Base-by-base conservation (phyloP, 2,329 filamentous ascomycete genomes). In the Teratosphaeria gauchensis region DNA sequence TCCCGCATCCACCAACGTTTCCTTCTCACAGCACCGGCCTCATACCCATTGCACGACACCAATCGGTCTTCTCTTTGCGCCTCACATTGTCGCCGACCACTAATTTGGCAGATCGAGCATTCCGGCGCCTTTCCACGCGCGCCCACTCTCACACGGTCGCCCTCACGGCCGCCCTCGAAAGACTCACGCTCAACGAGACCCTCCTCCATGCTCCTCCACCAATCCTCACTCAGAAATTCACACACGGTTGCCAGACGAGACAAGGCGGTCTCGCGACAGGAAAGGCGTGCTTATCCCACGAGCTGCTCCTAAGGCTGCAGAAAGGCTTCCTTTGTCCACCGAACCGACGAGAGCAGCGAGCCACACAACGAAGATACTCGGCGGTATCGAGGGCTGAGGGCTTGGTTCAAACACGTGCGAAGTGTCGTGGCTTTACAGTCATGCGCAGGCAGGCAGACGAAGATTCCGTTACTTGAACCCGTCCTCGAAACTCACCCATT, bases 371-470 rank as follows among this genome's bases (percentile, higher is more conserved):
- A 54, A n/a, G 31, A 48, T n/a, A 54, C 51, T 32, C 53, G 53
- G 53, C 46, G 51, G 48, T 14, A 38, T 51, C 56, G 58, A 56
- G 33, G 52, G 32, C 24, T 53, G n/a, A 53, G 32, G 51, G 56
- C 55, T 52, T 53, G 19, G 8, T n/a, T 32, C 48, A 32, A 24
- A 11, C 16, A 11, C 38, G 16, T 33, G 38, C 51, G 30, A 19
- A 46, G 55, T 55, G 61, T 48, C 58, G 66, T 66, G 63, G 63
- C 64, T 38, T 65, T 63, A 59, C 65, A 67, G 70, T 68, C 70
- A 72, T 72, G 70, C 70, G 69, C 69, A 69, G 68, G 67, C 65
- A 66, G 63, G 61, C 61, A 59, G 64, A 62, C 59, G 55, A 62
- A 62, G 58, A 63, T 61, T 61, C 64, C 61, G 64, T 66, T 63